Percentiles rank a stretch among this genome's conserved stretches.
phyloP scores from a whole-genome alignment of 108 stramenopile genomes.

The Chaetoceros muelleri region DNA sequence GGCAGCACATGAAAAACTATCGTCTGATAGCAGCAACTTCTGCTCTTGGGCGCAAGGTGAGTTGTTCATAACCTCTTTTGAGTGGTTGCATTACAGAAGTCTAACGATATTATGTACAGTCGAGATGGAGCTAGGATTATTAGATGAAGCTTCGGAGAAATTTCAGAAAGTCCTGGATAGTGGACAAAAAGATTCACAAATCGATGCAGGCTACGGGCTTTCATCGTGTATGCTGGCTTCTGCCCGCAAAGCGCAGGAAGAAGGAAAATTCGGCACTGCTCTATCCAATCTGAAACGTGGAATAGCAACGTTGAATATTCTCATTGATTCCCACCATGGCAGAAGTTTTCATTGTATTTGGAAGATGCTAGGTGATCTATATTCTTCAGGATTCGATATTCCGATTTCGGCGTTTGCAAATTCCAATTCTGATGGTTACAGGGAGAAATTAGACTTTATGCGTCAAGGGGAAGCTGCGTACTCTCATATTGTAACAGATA shows the following conservation, averaged over 20 bases:
- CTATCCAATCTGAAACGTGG: conserved; percentile 24
- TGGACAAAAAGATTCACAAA: conserved; percentile 7
- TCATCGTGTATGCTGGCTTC: conserved; percentile 33
- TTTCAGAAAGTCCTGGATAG: conserved; percentile 26
- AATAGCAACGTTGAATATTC: conserved; percentile 13
- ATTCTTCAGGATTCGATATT: conserved; percentile 44
- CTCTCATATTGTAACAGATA: no score
- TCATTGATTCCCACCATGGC: not conserved
- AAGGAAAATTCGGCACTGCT: conserved; percentile 55
- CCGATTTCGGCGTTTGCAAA: conserved; percentile 12
- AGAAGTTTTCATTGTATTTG: conserved; percentile 15
- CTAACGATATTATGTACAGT: conserved; percentile 9
- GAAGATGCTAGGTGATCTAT: conserved; percentile 67
- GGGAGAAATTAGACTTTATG: conserved; percentile 3
- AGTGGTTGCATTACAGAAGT: not conserved
- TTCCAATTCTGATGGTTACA: not conserved
- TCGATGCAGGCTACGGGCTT: conserved; percentile 37
- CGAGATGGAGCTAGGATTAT: conserved; percentile 50
- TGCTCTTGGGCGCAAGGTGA: conserved; percentile 57
- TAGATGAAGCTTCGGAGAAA: conserved; percentile 44
- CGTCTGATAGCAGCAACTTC: conserved; percentile 19
- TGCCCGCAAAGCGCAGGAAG: conserved; percentile 35
- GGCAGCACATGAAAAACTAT: conserved; percentile 26
- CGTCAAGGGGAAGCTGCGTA: conserved; percentile 9
- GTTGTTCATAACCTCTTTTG: conserved; percentile 4